Conservation (phyloP, 768 basidiomycete species). For the Phylloporus rhodoxanthus region DNA sequence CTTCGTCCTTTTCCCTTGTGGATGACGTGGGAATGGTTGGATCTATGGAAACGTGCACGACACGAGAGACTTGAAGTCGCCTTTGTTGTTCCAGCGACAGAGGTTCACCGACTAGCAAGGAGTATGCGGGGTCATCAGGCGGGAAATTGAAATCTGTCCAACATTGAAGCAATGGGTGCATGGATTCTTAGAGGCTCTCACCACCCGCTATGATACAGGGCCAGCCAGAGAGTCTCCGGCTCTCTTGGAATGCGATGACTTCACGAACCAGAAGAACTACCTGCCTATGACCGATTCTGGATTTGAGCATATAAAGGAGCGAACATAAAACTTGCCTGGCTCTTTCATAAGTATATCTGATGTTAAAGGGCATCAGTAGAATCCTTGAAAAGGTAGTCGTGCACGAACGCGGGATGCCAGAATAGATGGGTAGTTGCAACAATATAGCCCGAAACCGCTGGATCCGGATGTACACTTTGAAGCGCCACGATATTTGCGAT, state of each 20-base stretch:
- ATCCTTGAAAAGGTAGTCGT: background rate
- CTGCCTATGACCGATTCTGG: conserved; percentile 47
- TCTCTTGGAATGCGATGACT: conserved; percentile 48
- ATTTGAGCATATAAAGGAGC: background rate
- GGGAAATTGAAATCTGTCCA: conserved; percentile 81
- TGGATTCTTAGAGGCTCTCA: conserved; percentile 24
- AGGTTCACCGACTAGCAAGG: conserved; percentile 59
- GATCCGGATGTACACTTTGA: conserved; percentile 33
- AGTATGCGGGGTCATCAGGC: conserved; percentile 78
- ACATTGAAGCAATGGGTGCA: background rate
- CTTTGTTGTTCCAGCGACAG: conserved; percentile 52
- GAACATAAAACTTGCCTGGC: conserved; percentile 48
- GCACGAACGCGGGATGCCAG: conserved; percentile 81
- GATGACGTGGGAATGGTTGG: conserved; percentile 39
- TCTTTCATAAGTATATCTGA: conserved; percentile 68
- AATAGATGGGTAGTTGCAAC: conserved; percentile 90
- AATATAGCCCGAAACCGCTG: conserved; percentile 48
- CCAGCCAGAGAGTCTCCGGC: conserved; percentile 48
- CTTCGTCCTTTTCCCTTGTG: conserved; percentile 26
- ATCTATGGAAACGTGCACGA: conserved; percentile 69
- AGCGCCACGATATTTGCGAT: conserved; percentile 74
- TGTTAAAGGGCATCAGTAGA: background rate
- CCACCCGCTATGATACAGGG: conserved; percentile 83
- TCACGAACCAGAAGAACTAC: conserved; percentile 67
- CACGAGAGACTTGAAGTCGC: conserved; percentile 53